Evolutionary conservation across 257 asterid species (phyloP), one percentile per base, ranked within the genome.

Genomic region (Nicotiana knightiana): DNA sequence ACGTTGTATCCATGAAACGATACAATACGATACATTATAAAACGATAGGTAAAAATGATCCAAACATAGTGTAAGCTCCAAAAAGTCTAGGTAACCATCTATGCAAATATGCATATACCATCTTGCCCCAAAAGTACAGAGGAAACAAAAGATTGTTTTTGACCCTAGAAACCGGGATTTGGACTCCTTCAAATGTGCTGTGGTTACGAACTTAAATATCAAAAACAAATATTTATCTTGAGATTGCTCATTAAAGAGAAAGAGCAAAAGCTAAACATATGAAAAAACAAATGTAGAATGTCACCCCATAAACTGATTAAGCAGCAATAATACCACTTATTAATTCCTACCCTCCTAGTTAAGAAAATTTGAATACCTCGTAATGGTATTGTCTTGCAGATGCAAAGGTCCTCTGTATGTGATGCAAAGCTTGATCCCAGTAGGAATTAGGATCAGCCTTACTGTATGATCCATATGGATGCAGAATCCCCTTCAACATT

Each of bases 311-410:
- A 28, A 73, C 24, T 1, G 39, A 73, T 73, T 26, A 73, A 26
- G 39, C 8, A 71, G 43, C 61, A 46, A 53, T 9, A 24, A 21
- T n/a, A 73, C 62, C 61, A 24, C 79, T 24, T 24, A 26, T 46
- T 0, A 73, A 73, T 48, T 18, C 78, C 26, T 13, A 73, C 7
- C 39, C 16, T 73, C 66, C 32, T 35, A 55, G 48, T 82, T 51
- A 35, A 13, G 48, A 84, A 43, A 46, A 62, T 59, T 30, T 82
- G 55, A 10, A 79, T 88, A 94, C 98, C 98, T 91, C 90, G 81
- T 95, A 91, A 87, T 95, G 99, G 85, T 87, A 90, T 66, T 83
- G 82, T 84, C 87, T 92, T 18, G 81, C 91, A 10, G 92, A 83
- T 71, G 88, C 86, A 84, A 89, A 91, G 61, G 85, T 58, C 85